A percentile compares a stretch with the other conserved stretches of the same genome.
Conservation (phyloP, 2,329 filamentous ascomycete species). For the Ophiocordyceps unilateralis region DNA sequence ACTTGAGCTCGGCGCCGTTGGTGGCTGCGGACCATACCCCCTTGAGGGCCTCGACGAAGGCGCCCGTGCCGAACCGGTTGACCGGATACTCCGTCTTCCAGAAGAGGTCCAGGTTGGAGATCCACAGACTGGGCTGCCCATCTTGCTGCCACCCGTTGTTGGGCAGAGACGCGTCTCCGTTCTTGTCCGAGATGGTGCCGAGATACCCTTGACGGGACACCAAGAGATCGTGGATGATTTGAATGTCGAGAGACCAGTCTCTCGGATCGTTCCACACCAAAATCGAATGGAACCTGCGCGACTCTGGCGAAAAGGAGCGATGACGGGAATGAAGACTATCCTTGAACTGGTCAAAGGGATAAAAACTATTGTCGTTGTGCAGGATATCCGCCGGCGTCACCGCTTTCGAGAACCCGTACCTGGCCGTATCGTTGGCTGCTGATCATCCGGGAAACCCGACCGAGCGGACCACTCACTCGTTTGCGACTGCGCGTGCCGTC, state of each 20-base stretch:
- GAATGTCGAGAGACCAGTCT: conserved; percentile 84
- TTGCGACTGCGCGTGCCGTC: conserved; percentile 55
- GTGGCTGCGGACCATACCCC: conserved; percentile 67
- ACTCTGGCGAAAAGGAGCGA: conserved; percentile 10
- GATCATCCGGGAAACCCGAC: no score
- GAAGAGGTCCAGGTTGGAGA: conserved; percentile 77
- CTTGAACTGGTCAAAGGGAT: conserved; percentile 51
- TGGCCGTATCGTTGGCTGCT: conserved; percentile 5
- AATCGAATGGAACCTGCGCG: conserved; percentile 72
- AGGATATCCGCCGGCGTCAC: conserved; percentile 77
- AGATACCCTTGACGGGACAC: conserved; percentile 63
- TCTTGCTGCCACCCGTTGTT: conserved; percentile 72
- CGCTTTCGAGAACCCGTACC: conserved; percentile 62
- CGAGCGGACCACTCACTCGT: conserved; percentile 27
- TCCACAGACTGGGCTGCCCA: conserved; percentile 65
- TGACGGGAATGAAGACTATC: conserved; percentile 13
- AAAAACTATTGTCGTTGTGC: conserved; percentile 54
- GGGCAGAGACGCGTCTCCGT: conserved; percentile 44
- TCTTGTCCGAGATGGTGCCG: conserved; percentile 61
- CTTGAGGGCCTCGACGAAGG: conserved; percentile 66
- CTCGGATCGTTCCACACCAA: conserved; percentile 92
- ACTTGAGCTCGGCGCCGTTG: conserved; percentile 39
- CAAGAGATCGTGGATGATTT: conserved; percentile 69
- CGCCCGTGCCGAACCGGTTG: conserved; percentile 79
- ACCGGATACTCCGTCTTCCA: conserved; percentile 79